These are phyloP conservation scores for Lablab purpureus DNA, from an alignment of 306 rosid species.

Conservation along the genomic window DNA sequence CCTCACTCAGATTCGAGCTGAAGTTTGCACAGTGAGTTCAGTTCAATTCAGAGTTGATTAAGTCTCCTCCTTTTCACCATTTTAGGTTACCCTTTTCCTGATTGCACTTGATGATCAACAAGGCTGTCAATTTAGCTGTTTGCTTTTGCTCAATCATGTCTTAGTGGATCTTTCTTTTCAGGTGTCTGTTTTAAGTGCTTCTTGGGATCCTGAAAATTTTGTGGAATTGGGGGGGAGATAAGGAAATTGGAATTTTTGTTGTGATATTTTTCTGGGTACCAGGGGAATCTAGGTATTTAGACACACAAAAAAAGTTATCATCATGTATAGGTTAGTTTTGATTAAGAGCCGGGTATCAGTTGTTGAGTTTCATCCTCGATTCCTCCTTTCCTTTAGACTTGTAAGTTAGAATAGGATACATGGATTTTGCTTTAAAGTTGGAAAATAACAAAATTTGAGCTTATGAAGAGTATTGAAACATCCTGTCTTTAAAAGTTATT, in stretches of 20 bases:
- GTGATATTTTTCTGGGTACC: constrained; percentile 21
- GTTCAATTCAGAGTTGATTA: constrained; percentile 63
- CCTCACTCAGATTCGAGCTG: constrained; percentile 64
- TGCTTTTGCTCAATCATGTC: constrained; percentile 37
- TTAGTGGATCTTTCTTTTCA: constrained; percentile 76
- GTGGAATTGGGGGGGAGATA: constrained; percentile 35
- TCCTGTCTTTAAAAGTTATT: not conserved
- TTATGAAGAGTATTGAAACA: constrained; percentile 39
- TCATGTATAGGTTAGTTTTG: constrained; percentile 34
- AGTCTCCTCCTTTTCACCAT: constrained; percentile 46
- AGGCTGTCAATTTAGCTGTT: constrained; percentile 50
- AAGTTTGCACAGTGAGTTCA: constrained; percentile 51
- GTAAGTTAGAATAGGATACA: constrained; percentile 13
- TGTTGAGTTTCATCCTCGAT: constrained; percentile 31
- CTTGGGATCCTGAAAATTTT: constrained; percentile 51
- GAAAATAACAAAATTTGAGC: constrained; percentile 42
- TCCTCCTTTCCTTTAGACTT: constrained; percentile 1
- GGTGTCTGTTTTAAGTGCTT: constrained; percentile 41
- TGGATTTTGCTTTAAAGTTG: constrained; percentile 39
- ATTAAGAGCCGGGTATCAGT: constrained; percentile 37
- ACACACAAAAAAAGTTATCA: constrained; percentile 18
- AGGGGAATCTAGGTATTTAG: constrained; percentile 47
- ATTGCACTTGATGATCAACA: constrained; percentile 53
- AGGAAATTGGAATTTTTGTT: constrained; percentile 47
- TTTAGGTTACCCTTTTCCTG: constrained; percentile 44